Conservation (phyloP, 495 filamentous ascomycete genomes). For the Hypoxylon fragiforme region DNA sequence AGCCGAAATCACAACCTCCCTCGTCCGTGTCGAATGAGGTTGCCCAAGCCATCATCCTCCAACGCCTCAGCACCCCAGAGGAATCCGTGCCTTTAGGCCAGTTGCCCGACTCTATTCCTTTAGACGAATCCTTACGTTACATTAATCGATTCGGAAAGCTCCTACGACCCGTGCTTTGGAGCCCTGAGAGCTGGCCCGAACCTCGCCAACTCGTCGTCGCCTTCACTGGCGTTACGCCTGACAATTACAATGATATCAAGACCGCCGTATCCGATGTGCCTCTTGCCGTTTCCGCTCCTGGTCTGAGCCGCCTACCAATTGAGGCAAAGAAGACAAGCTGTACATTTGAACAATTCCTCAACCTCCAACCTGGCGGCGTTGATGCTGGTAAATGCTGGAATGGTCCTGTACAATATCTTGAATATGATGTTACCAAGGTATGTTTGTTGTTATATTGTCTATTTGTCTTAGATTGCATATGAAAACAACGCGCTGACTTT, state of each 20-base stretch:
- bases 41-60: conserved; percentile 44
- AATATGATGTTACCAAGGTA: conserved; percentile 49
- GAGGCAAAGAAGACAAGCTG: conserved; percentile 41
- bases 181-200: conserved; percentile 28
- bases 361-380: conserved; percentile 49
- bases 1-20: conserved; percentile 17
- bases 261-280: conserved; percentile 37
- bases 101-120: conserved; percentile 41
- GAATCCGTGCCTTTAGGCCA: conserved; percentile 45
- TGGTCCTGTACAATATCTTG: conserved; percentile 47
- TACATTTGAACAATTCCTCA: conserved; percentile 44
- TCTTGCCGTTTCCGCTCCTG: conserved; percentile 50
- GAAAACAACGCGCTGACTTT: neutral
- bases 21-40: conserved; percentile 43
- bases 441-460: neutral
- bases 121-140: conserved; percentile 45
- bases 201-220: conserved; percentile 54
- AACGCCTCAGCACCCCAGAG: conserved; percentile 44
- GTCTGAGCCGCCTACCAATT: conserved; percentile 41
- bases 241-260: conserved; percentile 38
- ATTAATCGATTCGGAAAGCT: conserved; percentile 47
- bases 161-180: conserved; percentile 46
- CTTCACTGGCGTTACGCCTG: conserved; percentile 49
- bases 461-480: too few relatives aligned
- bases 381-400: conserved; percentile 51